Base-by-base conservation (phyloP, 345 rosid genomes). In the Zanthoxylum bungeanum region DNA sequence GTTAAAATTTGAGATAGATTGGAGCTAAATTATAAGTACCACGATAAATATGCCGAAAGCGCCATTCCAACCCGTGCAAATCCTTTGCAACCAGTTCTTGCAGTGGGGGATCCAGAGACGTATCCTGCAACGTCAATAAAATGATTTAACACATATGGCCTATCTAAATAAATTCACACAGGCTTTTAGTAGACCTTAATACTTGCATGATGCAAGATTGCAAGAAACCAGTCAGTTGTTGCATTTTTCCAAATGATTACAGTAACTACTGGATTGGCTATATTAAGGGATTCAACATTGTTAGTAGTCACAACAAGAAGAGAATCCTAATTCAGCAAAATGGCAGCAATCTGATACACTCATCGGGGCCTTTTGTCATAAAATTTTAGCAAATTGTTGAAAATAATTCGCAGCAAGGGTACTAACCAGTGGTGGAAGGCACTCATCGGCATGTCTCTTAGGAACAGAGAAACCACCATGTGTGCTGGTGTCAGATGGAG, bases 391-490 rank as follows among this genome's bases (percentile, higher is more conserved):
- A 59, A 53, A 30, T 17, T 22, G 39, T 10, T 47, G 44, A 17
- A 71, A 57, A 33, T 30, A 40, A 71, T 42, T 19, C 62, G 60
- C 24, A n/a, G 33, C 9, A 59, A 57, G 47, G 16, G 68, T 53
- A 69, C 76, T 22, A 73, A 92, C 93, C 89, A 92, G 77, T 6
- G 80, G 83, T 11, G 91, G 91, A 67, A 92, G 79, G 74, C 88
- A 82, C 46, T 85, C 87, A 10, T 76, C 87, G 0, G 88, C 93
- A 33, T 74, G 61, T 28, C 75, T 72, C 72, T 60, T 88, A 0
- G 80, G 92, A 47, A 86, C 70, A 30, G 87, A 85, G 72, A 87
- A 82, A 53, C 89, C 90, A 14, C 93, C 93, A 42, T 88, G 89
- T 0, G 83, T 61, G 60, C 76, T 76, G 53, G 85, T 84, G 73